Conservation (phyloP, 176 grass and related monocot genomes). For the Alloteropsis semialata region DNA sequence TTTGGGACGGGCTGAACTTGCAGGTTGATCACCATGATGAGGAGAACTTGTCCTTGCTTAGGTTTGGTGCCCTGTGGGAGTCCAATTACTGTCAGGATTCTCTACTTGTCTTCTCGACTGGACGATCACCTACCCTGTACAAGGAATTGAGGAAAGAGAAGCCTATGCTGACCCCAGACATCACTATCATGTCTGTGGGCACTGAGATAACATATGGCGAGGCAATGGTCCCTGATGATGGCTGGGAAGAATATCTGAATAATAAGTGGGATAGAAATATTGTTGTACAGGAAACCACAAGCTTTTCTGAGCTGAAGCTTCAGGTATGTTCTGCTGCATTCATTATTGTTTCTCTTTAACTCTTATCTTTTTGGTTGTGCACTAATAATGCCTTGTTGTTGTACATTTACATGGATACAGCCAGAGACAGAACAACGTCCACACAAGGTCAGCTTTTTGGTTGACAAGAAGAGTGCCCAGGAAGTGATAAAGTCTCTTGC, state of each 20-base stretch:
- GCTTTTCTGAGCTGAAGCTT: constrained; percentile 58
- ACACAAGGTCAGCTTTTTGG: constrained; percentile 81
- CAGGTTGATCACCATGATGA: constrained; percentile 92
- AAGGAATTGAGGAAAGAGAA: constrained; percentile 89
- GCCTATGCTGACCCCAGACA: constrained; percentile 77
- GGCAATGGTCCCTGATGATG: constrained; percentile 78
- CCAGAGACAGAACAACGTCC: constrained; percentile 66
- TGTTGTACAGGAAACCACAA: constrained; percentile 61
- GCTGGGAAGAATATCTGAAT: constrained; percentile 69
- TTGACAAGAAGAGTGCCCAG: constrained; percentile 59
- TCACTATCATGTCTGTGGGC: constrained; percentile 91
- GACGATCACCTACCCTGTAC: constrained; percentile 75
- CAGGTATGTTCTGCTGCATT: constrained; percentile 42
- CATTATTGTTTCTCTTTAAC: neutral
- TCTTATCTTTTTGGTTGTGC: neutral
- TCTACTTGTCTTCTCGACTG: constrained; percentile 76
- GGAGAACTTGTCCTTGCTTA: constrained; percentile 74
- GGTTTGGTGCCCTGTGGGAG: constrained; percentile 79
- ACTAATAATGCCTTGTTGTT: neutral
- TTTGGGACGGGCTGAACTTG: constrained; percentile 9
- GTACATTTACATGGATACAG: constrained; percentile 39
- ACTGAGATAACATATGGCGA: constrained; percentile 91
- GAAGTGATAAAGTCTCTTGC: constrained; percentile 66
- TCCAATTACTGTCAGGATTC: constrained; percentile 74
- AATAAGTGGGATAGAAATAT: constrained; percentile 77